phyloP scores from a whole-genome alignment of 208 protist species.

The Trypanosoma melophagium region DNA sequence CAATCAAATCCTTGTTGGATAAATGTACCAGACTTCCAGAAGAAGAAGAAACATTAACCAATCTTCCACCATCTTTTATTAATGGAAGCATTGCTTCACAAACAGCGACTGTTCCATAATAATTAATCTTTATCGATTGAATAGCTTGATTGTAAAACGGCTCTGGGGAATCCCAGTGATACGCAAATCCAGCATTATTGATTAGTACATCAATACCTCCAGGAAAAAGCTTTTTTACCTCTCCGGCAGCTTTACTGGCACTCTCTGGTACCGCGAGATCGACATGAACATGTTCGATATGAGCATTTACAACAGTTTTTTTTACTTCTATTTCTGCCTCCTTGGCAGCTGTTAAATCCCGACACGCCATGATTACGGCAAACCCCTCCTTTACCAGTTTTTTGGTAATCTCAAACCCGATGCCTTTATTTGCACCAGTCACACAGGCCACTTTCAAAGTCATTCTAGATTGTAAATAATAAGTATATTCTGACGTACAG shows the following conservation, averaged over 20 bases:
- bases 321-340: slow-evolving; percentile 25
- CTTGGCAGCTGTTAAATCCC: slow-evolving; percentile 7
- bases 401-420: slow-evolving; percentile 35
- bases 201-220: slow-evolving; percentile 37
- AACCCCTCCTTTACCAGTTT: slow-evolving; percentile 30
- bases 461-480: slow-evolving; percentile 7
- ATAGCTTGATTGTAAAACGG: slow-evolving; percentile 39
- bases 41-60: slow-evolving; percentile 39
- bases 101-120: slow-evolving; percentile 27
- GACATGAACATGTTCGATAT: slow-evolving; percentile 20
- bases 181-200: slow-evolving; percentile 53
- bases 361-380: slow-evolving; percentile 36
- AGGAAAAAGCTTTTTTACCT: slow-evolving; percentile 21
- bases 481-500: no score
- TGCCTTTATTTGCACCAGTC: slow-evolving; percentile 39
- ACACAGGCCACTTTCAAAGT: slow-evolving; percentile 24
- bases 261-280: slow-evolving; percentile 20
- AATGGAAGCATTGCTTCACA: slow-evolving; percentile 34
- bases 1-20: slow-evolving; percentile 16
- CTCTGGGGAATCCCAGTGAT: slow-evolving; percentile 12
- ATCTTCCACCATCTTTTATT: slow-evolving; percentile 26
- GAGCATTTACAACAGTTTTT: slow-evolving; percentile 4
- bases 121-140: slow-evolving; percentile 32
- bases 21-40: slow-evolving; percentile 27
- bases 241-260: slow-evolving; percentile 15